phyloP scores from a whole-genome alignment of 371 early-diverging fungal genomes.

The Choanephora cucurbitarum region DNA sequence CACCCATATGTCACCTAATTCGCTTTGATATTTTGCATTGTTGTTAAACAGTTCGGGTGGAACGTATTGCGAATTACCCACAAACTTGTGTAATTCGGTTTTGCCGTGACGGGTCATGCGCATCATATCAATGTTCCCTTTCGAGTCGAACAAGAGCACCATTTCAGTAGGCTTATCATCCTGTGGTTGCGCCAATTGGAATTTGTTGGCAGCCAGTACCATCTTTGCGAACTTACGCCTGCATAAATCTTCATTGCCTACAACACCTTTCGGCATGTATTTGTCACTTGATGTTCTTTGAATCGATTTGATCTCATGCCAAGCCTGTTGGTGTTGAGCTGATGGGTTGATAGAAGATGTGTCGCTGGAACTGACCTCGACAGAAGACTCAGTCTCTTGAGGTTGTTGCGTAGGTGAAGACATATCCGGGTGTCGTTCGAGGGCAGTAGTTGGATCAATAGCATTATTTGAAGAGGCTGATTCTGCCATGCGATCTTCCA shows the following conservation, averaged over 20 bases:
- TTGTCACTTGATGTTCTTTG: slow-evolving; percentile 22
- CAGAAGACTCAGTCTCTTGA: slow-evolving; percentile 6
- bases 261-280: slow-evolving; percentile 19
- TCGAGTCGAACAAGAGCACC: slow-evolving; percentile 30
- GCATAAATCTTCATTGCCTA: slow-evolving; percentile 38
- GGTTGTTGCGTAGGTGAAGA: no score
- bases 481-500: no score
- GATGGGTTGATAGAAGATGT: slow-evolving; percentile 8
- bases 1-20: slow-evolving; percentile 45
- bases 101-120: slow-evolving; percentile 27
- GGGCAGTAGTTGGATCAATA: slow-evolving; percentile 11
- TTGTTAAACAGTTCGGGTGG: slow-evolving; percentile 40
- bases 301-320: slow-evolving; percentile 11
- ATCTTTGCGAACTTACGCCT: slow-evolving; percentile 40
- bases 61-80: slow-evolving; percentile 39
- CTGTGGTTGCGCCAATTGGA: slow-evolving; percentile 24
- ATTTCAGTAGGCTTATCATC: slow-evolving; percentile 27
- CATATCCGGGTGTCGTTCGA: no score
- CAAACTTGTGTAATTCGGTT: slow-evolving; percentile 33
- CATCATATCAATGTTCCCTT: slow-evolving; percentile 35
- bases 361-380: slow-evolving; percentile 5
- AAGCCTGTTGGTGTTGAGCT: slow-evolving; percentile 7
- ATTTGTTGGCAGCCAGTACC: slow-evolving; percentile 35
- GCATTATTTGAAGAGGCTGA: slow-evolving; percentile 3
- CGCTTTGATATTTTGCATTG: slow-evolving; percentile 24